Percentiles rank a stretch among this genome's conserved stretches.
Evolutionary conservation across 2,329 filamentous ascomycete genomes (phyloP).

Genomic region (Calonectria pteridis): DNA sequence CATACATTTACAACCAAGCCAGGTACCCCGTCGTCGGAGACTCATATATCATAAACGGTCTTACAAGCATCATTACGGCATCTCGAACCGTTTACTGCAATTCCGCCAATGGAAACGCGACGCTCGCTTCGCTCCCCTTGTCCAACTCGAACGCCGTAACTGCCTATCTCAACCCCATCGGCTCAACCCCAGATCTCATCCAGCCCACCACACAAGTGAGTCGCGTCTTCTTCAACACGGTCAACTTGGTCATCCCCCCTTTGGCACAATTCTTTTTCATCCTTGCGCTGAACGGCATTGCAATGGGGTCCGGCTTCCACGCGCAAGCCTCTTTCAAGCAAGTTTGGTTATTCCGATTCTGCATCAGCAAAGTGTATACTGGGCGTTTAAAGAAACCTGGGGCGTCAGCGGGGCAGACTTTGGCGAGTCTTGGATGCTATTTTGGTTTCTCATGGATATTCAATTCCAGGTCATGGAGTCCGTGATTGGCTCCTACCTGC

Average conservation of each 20-base stretch:
- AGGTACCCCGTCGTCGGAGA: constrained; percentile 2
- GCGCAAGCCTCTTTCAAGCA: neutral
- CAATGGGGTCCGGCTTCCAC: neutral
- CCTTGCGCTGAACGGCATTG: constrained; percentile 6
- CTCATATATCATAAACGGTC: neutral
- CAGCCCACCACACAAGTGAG: constrained; percentile 2
- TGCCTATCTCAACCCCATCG: constrained; percentile 1
- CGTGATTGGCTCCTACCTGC: neutral
- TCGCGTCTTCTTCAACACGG: constrained; percentile 10
- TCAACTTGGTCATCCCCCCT: constrained; percentile 5
- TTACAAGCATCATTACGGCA: neutral
- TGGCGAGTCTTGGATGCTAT: constrained; percentile 2
- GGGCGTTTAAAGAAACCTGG: constrained; percentile 10
- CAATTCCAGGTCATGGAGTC: neutral
- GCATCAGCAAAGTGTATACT: constrained; percentile 1
- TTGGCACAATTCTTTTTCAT: constrained; percentile 14
- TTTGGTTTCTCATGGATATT: constrained; percentile 14
- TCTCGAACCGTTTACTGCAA: constrained; percentile 7
- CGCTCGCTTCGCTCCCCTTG: neutral
- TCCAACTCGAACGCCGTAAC: neutral
- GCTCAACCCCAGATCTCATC: neutral
- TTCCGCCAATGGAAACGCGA: neutral
- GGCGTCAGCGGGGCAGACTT: neutral
- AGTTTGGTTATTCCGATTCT: constrained; percentile 6
- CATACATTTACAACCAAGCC: constrained; percentile 9